Conservation (phyloP, 192 early-diverging fungal species). For the Podila epicladia region DNA sequence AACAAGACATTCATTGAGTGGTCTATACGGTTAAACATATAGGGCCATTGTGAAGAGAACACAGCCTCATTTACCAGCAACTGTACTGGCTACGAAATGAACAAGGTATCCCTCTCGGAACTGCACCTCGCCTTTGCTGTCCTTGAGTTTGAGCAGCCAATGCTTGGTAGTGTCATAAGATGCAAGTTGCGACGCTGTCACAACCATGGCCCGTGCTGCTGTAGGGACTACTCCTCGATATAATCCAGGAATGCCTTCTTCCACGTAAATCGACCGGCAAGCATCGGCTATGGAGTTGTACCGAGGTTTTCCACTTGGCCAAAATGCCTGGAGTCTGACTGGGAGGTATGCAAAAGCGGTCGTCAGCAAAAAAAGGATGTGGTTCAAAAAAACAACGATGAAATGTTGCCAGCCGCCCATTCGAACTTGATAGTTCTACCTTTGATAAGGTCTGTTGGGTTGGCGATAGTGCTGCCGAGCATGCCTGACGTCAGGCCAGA, state of each 20-base stretch:
- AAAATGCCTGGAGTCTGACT: conserved; percentile 51
- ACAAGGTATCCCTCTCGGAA: conserved; percentile 51
- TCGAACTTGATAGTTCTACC: conserved; percentile 1
- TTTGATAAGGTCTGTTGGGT: conserved; percentile 55
- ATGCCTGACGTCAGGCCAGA: conserved; percentile 50
- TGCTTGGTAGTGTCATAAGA: conserved; percentile 63
- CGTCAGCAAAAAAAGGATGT: conserved; percentile 3
- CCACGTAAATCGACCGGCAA: conserved; percentile 32
- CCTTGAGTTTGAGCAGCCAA: conserved; percentile 35
- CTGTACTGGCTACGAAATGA: conserved; percentile 50
- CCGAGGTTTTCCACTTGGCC: conserved; percentile 41
- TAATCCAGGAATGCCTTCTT: conserved; percentile 52
- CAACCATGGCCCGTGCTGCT: conserved; percentile 53
- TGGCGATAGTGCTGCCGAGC: conserved; percentile 48
- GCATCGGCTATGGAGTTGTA: conserved; percentile 42
- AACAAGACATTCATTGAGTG: neutral
- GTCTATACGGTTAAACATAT: too few relatives aligned
- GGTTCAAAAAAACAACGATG: too few relatives aligned
- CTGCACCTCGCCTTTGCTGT: conserved; percentile 1
- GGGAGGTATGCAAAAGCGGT: neutral
- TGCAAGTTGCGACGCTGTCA: conserved; percentile 61
- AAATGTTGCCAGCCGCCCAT: too few relatives aligned
- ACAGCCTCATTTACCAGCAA: conserved; percentile 43
- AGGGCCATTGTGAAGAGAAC: too few relatives aligned
- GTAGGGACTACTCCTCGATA: conserved; percentile 62